These are phyloP conservation scores for Beauveria bassiana DNA, from an alignment of 2,329 filamentous ascomycete species.

Conservation along the genomic window DNA sequence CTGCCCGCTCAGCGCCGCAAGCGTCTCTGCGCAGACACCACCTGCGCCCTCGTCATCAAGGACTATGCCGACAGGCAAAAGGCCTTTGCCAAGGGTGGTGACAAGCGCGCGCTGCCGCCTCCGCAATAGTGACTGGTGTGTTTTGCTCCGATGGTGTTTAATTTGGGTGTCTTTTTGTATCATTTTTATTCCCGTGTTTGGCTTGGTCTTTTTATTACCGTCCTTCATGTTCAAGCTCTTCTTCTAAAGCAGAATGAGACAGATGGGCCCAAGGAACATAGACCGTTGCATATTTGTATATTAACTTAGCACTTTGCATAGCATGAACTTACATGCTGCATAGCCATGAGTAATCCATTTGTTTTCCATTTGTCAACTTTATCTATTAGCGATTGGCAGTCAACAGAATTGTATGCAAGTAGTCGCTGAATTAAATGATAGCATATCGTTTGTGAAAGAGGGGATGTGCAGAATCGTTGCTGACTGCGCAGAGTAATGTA, in stretches of 20 bases:
- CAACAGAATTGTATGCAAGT: too few relatives aligned
- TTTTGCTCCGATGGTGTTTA: neutral
- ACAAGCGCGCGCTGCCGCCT: constrained; percentile 17
- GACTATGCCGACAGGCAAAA: constrained; percentile 63
- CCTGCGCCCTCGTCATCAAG: constrained; percentile 73
- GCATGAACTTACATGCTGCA: neutral
- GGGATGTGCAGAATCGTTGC: too few relatives aligned
- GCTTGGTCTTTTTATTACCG: neutral
- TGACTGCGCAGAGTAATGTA: neutral
- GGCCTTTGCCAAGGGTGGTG: constrained; percentile 39
- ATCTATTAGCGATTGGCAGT: too few relatives aligned
- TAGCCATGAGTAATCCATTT: neutral
- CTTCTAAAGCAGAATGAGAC: neutral
- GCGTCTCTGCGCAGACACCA: constrained; percentile 78
- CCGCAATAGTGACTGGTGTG: neutral
- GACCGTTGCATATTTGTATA: neutral
- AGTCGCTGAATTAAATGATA: too few relatives aligned
- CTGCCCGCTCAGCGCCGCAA: constrained; percentile 66
- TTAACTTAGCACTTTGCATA: neutral
- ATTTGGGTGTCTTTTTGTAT: neutral
- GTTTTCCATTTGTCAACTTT: too few relatives aligned
- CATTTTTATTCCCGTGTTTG: neutral
- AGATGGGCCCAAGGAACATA: neutral
- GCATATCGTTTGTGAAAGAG: too few relatives aligned
- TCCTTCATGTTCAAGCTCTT: neutral